Conservation (phyloP, 2,329 filamentous ascomycete genomes). For the Diaporthe sp. region DNA sequence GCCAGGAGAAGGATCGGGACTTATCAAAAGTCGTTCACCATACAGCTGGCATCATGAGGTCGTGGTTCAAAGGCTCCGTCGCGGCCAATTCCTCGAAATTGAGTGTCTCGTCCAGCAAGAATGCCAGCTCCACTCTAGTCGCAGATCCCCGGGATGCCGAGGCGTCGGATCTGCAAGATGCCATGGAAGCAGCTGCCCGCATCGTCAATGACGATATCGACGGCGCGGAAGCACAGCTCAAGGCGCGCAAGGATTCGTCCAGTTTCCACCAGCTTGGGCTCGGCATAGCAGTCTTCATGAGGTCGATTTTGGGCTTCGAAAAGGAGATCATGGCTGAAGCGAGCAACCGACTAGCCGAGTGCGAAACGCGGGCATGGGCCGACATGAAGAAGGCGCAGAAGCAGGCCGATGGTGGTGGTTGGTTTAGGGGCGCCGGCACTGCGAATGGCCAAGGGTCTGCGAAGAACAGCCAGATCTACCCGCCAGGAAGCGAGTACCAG, state of each 20-base stretch:
- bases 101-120: constrained; percentile 30
- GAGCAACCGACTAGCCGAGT: constrained; percentile 77
- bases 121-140: constrained; percentile 38
- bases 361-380: constrained; percentile 81
- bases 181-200: constrained; percentile 74
- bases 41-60: constrained; percentile 31
- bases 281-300: constrained; percentile 86
- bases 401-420: constrained; percentile 57
- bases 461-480: constrained; percentile 72
- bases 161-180: constrained; percentile 69
- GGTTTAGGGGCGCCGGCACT: constrained; percentile 45
- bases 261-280: constrained; percentile 90
- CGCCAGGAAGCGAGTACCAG: constrained; percentile 87
- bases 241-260: constrained; percentile 79
- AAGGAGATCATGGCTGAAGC: constrained; percentile 92
- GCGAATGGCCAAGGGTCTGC: constrained; percentile 50
- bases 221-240: constrained; percentile 81
- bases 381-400: constrained; percentile 83
- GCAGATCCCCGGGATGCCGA: constrained; percentile 53
- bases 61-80: constrained; percentile 38
- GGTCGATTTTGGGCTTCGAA: constrained; percentile 90
- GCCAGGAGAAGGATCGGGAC: not conserved
- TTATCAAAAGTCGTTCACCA: not conserved
- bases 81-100: constrained; percentile 31
- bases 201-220: constrained; percentile 95